These are phyloP conservation scores for Aureobasidium mangrovei DNA, from an alignment of 2,329 filamentous ascomycete genomes.

Conservation along the genomic window DNA sequence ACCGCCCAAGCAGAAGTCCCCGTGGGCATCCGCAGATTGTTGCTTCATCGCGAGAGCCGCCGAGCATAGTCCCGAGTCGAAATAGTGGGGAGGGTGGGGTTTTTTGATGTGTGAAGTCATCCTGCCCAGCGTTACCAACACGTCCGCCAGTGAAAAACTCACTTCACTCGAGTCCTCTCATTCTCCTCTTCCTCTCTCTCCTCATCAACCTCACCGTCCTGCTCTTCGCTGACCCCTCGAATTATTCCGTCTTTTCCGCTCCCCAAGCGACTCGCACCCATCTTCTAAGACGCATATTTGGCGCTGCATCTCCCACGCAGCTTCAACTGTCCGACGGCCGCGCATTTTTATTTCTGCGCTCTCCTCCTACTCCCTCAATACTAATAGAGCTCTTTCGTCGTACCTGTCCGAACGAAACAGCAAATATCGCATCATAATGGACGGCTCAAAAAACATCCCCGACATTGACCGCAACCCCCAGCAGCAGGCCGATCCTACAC, in stretches of 20 bases:
- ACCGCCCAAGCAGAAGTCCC: neutral
- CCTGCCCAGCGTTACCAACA: slow-evolving; percentile 8
- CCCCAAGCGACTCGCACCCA: neutral
- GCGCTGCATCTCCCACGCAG: neutral
- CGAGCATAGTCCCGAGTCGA: neutral
- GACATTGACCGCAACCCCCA: neutral
- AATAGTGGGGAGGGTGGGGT: slow-evolving; percentile 11
- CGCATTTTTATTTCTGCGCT: slow-evolving; percentile 6
- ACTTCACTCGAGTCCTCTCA: slow-evolving; percentile 7
- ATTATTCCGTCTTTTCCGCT: slow-evolving; percentile 6
- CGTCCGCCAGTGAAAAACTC: slow-evolving; percentile 6
- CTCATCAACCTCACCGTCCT: neutral
- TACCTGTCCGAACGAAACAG: neutral
- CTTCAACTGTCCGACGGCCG: neutral
- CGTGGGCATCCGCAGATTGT: neutral
- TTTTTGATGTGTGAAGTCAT: slow-evolving; percentile 9
- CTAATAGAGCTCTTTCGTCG: neutral
- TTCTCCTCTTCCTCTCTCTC: neutral
- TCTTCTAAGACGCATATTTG: neutral
- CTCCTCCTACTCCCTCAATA: neutral
- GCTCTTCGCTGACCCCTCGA: neutral
- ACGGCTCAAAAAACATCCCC: slow-evolving; percentile 8
- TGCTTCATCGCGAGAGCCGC: neutral
- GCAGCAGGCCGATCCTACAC: neutral
- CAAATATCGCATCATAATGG: slow-evolving; percentile 2